Conservation (phyloP, 768 basidiomycete genomes). For the Leccinellum albellum region DNA sequence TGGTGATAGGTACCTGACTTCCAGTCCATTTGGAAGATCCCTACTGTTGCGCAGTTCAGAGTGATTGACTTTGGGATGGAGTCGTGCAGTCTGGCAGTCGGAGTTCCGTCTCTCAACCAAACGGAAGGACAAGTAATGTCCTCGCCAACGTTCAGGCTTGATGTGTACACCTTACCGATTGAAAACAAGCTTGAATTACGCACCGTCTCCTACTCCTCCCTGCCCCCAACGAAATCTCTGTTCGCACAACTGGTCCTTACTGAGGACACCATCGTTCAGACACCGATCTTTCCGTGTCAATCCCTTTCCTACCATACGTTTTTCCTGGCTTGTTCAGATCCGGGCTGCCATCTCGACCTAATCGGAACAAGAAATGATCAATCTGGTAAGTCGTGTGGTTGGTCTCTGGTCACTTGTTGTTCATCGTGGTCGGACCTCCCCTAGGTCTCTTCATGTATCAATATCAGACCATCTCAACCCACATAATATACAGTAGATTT, state of each 20-base stretch:
- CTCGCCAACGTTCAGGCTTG: not conserved
- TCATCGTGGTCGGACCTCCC: not conserved
- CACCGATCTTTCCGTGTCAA: not conserved
- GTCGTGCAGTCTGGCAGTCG: not conserved
- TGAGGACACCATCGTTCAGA: not conserved
- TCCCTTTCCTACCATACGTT: constrained; percentile 2
- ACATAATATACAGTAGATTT: no score
- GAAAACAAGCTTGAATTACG: not conserved
- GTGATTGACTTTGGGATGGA: constrained; percentile 5
- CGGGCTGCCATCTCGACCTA: not conserved
- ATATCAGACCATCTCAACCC: not conserved
- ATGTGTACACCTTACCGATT: not conserved
- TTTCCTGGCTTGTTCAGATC: not conserved
- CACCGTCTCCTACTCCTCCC: not conserved
- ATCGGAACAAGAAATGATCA: not conserved
- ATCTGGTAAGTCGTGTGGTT: not conserved
- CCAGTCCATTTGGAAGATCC: not conserved
- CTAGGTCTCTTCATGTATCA: not conserved
- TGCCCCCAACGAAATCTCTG: not conserved
- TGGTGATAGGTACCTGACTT: not conserved
- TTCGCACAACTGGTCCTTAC: not conserved
- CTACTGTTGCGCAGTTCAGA: constrained; percentile 1
- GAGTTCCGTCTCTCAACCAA: not conserved
- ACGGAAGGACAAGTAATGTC: not conserved
- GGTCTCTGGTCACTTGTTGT: not conserved